Evolutionary conservation across 441 rosid genomes (phyloP).

Genomic region (Hypseocharis bilobata): DNA sequence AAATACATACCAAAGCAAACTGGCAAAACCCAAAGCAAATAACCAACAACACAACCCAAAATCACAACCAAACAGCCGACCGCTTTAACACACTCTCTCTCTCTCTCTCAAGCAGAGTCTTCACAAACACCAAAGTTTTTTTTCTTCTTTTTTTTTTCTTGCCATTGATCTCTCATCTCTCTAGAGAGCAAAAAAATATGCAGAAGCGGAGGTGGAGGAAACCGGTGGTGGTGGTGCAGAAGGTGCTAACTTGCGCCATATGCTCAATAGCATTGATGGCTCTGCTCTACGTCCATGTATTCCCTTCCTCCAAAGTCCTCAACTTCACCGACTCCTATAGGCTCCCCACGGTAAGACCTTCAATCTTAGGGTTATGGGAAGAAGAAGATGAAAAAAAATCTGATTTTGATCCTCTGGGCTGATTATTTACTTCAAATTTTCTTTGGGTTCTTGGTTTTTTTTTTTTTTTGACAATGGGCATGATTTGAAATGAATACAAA

Average conservation of each 20-base stretch:
- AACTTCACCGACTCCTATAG: slow-evolving; percentile 39
- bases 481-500: background rate
- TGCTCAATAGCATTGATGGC: slow-evolving; percentile 47
- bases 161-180: background rate
- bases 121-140: background rate
- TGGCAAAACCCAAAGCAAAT: background rate
- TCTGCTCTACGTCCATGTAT: slow-evolving; percentile 47
- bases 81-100: background rate
- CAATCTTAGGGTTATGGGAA: background rate
- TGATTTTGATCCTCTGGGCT: background rate
- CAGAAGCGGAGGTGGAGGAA: slow-evolving; percentile 44
- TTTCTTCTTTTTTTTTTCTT: background rate
- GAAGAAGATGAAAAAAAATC: background rate
- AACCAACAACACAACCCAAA: too few relatives aligned
- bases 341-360: slow-evolving; percentile 37
- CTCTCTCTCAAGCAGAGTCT: background rate
- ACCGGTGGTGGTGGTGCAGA: slow-evolving; percentile 36
- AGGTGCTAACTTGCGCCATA: slow-evolving; percentile 54
- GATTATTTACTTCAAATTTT: background rate
- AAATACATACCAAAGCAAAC: background rate
- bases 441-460: background rate
- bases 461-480: background rate
- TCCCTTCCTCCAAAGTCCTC: slow-evolving; percentile 41
- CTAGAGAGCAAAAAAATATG: slow-evolving; percentile 24
- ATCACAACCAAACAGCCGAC: background rate